Evolutionary conservation across 768 basidiomycete genomes (phyloP).

Genomic region (Leccinum subtestaceum): DNA sequence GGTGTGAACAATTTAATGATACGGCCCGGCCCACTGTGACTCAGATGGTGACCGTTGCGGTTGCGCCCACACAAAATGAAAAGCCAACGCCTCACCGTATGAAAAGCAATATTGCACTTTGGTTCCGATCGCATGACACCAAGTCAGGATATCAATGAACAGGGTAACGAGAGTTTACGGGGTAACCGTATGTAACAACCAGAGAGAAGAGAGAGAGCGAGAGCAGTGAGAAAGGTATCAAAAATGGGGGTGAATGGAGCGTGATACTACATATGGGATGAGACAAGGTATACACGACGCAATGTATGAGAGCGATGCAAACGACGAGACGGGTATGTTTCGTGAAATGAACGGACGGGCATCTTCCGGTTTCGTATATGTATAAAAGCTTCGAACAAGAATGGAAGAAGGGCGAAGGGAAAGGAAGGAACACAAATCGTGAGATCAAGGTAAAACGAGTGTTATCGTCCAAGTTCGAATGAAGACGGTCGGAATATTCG

Average conservation of each 20-base stretch:
- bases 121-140: constrained; percentile 18
- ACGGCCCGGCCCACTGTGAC: constrained; percentile 7
- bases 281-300: constrained; percentile 36
- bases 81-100: constrained; percentile 18
- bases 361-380: constrained; percentile 36
- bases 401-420: constrained; percentile 14
- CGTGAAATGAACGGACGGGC: constrained; percentile 35
- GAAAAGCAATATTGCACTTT: constrained; percentile 10
- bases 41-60: constrained; percentile 10
- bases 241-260: constrained; percentile 32
- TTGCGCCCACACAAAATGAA: constrained; percentile 28
- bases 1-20: constrained; percentile 14
- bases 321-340: constrained; percentile 35
- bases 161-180: constrained; percentile 36
- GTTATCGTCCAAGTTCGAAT: constrained; percentile 33
- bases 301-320: constrained; percentile 38
- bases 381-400: constrained; percentile 29
- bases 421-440: constrained; percentile 35
- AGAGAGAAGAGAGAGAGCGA: constrained; percentile 10
- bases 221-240: constrained; percentile 31
- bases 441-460: constrained; percentile 27
- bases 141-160: constrained; percentile 34
- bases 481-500: constrained; percentile 28
- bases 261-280: constrained; percentile 39
- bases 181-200: constrained; percentile 37